A percentile compares a stretch with the other conserved stretches of the same genome.
These are phyloP conservation scores for Penicillium rolfsii DNA, from an alignment of 2,329 filamentous ascomycete species.

Conservation along the genomic window DNA sequence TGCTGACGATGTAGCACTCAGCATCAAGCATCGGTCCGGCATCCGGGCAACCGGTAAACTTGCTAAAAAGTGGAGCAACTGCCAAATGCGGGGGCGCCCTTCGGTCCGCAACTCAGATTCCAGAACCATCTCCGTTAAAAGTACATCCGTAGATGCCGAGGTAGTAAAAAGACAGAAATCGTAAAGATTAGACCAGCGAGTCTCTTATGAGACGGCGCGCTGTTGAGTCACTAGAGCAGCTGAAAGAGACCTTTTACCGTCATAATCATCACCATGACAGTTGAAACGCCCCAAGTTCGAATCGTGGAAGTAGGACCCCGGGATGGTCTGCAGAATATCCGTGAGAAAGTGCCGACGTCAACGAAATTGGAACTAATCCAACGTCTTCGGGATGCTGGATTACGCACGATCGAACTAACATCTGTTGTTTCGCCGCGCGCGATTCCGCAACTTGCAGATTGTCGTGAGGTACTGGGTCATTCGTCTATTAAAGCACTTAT, in stretches of 20 bases:
- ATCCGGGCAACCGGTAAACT: neutral
- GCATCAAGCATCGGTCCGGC: neutral
- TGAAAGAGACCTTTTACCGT: neutral
- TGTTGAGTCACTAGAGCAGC: no score
- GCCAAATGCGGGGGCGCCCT: neutral
- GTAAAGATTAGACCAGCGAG: neutral
- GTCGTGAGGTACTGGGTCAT: slow-evolving; percentile 29
- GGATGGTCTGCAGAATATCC: slow-evolving; percentile 87
- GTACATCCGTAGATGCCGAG: neutral
- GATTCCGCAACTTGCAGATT: slow-evolving; percentile 70
- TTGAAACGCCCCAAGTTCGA: slow-evolving; percentile 42
- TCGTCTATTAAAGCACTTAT: slow-evolving; percentile 58
- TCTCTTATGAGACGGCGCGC: neutral
- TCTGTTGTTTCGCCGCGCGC: slow-evolving; percentile 84
- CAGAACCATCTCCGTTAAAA: neutral
- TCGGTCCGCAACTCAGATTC: slow-evolving; percentile 2
- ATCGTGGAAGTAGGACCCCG: slow-evolving; percentile 84
- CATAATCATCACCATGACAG: slow-evolving; percentile 1
- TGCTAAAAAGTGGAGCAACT: neutral
- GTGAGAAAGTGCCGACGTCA: slow-evolving; percentile 67
- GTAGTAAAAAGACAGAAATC: neutral
- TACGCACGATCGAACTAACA: slow-evolving; percentile 76
- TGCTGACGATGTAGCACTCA: no score
- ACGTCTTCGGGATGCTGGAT: slow-evolving; percentile 67
- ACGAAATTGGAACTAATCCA: slow-evolving; percentile 79